These are phyloP conservation scores for Paramecium sexaurelia DNA, from an alignment of 73 alveolate genomes.

Conservation along the genomic window DNA sequence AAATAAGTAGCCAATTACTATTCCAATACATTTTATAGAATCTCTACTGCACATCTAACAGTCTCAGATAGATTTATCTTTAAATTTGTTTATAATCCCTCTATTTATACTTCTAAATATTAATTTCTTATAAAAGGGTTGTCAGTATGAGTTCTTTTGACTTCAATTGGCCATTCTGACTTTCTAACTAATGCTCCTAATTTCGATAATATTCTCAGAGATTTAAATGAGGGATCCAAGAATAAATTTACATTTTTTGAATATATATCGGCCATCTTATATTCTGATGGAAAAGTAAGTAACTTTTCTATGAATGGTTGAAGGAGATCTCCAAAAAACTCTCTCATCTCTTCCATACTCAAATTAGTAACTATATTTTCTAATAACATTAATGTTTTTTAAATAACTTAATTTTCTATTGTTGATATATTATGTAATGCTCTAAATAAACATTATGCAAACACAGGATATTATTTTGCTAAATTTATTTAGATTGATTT, in stretches of 20 bases:
- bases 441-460: constrained; percentile 47
- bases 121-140: not conserved
- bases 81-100: not conserved
- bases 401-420: constrained; percentile 32
- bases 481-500: not conserved
- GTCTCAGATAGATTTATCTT: not conserved
- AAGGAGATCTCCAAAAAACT: constrained; percentile 43
- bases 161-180: constrained; percentile 50
- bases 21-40: not conserved
- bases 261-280: not conserved
- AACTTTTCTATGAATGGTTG: constrained; percentile 49
- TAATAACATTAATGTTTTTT: not conserved
- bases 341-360: constrained; percentile 35
- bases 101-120: not conserved
- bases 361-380: constrained; percentile 2
- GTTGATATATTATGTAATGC: constrained; percentile 1
- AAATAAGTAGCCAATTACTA: constrained; percentile 15
- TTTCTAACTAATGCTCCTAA: constrained; percentile 33
- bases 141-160: constrained; percentile 9
- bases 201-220: not conserved
- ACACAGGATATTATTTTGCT: constrained; percentile 42
- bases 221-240: constrained; percentile 37
- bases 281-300: constrained; percentile 23
- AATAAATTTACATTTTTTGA: not conserved
- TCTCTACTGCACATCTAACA: constrained; percentile 50